These are phyloP conservation scores for Psophocarpus tetragonolobus DNA, from an alignment of 306 rosid genomes.

Conservation along the genomic window DNA sequence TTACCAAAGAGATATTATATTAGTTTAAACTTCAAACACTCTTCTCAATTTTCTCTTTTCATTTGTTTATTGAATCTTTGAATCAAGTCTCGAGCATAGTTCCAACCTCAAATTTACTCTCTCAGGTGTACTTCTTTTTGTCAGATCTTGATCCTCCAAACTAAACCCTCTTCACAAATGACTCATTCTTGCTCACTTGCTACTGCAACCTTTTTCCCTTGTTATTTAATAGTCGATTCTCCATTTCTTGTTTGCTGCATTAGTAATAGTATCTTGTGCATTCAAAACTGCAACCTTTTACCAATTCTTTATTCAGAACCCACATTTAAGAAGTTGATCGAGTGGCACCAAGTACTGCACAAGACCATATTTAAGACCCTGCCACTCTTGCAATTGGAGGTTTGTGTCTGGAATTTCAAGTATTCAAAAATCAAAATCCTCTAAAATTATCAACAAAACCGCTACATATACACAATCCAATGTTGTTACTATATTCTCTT, in stretches of 20 bases:
- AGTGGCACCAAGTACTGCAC: background rate
- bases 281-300: constrained; percentile 36
- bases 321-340: constrained; percentile 33
- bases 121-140: constrained; percentile 40
- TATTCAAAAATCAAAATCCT: constrained; percentile 7
- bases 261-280: constrained; percentile 20
- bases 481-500: constrained; percentile 29
- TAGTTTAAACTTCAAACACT: background rate
- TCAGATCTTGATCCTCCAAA: constrained; percentile 48
- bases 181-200: background rate
- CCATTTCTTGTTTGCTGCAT: constrained; percentile 25
- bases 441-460: constrained; percentile 7
- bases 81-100: background rate
- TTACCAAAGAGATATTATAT: background rate
- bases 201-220: background rate
- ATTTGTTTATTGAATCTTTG: background rate
- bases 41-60: background rate
- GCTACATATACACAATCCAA: constrained; percentile 34
- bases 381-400: constrained; percentile 26
- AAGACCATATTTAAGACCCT: constrained; percentile 18
- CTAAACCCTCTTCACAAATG: background rate
- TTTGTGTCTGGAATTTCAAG: background rate
- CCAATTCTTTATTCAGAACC: constrained; percentile 32
- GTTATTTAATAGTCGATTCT: background rate
- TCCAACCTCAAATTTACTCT: constrained; percentile 12